Percentiles rank a stretch among this genome's conserved stretches.
phyloP scores from a whole-genome alignment of 139 green algal species.

The Parachlorella kessleri region DNA sequence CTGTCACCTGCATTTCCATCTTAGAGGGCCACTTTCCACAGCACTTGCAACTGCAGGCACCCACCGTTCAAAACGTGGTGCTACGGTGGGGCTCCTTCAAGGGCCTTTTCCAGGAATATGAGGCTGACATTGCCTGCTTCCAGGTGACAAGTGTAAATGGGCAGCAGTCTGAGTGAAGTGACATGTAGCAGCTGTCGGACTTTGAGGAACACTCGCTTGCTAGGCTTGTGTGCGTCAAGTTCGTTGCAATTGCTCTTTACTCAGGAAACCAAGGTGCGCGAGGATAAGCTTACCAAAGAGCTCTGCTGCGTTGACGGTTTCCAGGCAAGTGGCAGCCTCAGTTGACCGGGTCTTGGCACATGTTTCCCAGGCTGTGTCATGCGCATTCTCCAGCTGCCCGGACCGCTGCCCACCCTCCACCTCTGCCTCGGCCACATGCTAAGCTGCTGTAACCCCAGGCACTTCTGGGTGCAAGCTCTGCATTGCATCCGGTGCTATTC shows the following conservation, averaged over 20 bases:
- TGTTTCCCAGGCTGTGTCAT: too few relatives aligned
- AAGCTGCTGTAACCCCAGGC: too few relatives aligned
- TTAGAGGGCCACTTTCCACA: not conserved
- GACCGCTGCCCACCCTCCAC: too few relatives aligned
- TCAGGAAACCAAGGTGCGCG: conserved; percentile 73
- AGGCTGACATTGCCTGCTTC: conserved; percentile 55
- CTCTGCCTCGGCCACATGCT: too few relatives aligned
- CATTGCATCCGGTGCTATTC: too few relatives aligned
- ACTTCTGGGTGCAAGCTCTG: too few relatives aligned
- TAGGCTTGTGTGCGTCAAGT: not conserved
- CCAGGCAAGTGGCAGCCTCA: conserved; percentile 53
- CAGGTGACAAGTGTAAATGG: conserved; percentile 39
- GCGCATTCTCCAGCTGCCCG: too few relatives aligned
- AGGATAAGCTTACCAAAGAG: conserved; percentile 68
- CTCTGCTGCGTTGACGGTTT: conserved; percentile 65
- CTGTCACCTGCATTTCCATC: too few relatives aligned
- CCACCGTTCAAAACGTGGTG: conserved; percentile 58
- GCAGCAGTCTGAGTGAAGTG: not conserved
- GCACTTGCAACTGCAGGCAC: conserved; percentile 25
- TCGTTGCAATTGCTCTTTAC: not conserved
- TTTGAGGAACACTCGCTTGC: not conserved
- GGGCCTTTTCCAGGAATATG: conserved; percentile 49
- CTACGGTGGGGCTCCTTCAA: conserved; percentile 49
- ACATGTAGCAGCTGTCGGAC: not conserved
- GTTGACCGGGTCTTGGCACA: too few relatives aligned